phyloP scores from a whole-genome alignment of 2,329 filamentous ascomycete genomes.

The Diplodia mutila region DNA sequence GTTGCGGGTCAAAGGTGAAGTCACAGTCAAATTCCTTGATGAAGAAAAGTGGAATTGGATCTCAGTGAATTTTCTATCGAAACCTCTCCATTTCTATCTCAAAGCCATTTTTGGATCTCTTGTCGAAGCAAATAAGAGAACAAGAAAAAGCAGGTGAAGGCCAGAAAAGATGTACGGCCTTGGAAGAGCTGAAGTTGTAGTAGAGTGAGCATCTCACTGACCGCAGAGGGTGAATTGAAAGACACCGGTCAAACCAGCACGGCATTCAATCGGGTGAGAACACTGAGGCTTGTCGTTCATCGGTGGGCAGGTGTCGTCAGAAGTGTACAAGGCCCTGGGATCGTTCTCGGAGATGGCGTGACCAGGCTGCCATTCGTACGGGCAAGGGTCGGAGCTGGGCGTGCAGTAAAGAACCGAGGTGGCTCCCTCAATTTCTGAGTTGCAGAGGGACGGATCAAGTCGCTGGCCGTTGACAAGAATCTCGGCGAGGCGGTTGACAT shows the following conservation, averaged over 20 bases:
- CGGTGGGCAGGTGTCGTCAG: too few relatives aligned
- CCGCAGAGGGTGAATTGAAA: neutral
- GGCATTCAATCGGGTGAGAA: neutral
- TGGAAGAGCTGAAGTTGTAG: neutral
- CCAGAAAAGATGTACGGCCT: neutral
- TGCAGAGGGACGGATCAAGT: neutral
- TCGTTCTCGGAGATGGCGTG: neutral
- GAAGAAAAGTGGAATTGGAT: neutral
- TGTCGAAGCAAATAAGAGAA: neutral
- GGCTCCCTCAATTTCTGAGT: neutral
- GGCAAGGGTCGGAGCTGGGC: neutral
- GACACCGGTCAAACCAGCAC: neutral
- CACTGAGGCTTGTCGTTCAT: neutral
- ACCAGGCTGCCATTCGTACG: neutral
- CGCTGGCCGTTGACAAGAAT: neutral
- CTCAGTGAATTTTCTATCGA: neutral
- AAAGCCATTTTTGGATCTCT: neutral
- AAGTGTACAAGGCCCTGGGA: neutral
- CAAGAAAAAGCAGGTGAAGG: neutral
- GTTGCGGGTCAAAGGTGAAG: neutral
- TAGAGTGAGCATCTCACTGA: neutral
- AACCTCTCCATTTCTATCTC: neutral
- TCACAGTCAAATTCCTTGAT: neutral
- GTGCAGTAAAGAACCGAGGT: neutral
- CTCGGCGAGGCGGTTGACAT: neutral